phyloP scores from a whole-genome alignment of 2,329 filamentous ascomycete genomes.

The Endothia cerciana region DNA sequence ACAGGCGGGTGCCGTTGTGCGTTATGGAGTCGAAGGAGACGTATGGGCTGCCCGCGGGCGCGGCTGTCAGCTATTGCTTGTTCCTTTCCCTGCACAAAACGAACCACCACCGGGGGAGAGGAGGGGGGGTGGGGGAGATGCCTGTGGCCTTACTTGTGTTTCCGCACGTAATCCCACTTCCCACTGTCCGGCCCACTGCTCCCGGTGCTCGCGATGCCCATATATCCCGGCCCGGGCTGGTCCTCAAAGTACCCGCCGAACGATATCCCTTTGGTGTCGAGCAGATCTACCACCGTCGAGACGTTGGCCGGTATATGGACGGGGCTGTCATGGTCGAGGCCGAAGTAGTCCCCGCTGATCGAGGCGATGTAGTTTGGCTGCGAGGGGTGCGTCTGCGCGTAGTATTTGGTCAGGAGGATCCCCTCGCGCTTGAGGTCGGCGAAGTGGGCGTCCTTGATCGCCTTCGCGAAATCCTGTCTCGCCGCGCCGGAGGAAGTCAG shows the following conservation, averaged over 20 bases:
- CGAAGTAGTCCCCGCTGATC: conserved; percentile 69
- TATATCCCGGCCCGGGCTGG: conserved; percentile 50
- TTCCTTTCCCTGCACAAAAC: too few species aligned
- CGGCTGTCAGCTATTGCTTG: background rate
- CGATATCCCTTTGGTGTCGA: conserved; percentile 45
- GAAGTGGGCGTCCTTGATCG: conserved; percentile 45
- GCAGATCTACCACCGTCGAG: conserved; percentile 50
- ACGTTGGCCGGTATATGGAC: conserved; percentile 50
- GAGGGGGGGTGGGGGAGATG: too few species aligned
- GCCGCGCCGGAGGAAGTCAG: background rate
- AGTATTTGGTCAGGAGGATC: conserved; percentile 55
- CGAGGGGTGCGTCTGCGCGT: conserved; percentile 70
- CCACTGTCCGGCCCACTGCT: conserved; percentile 34
- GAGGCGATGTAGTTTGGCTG: conserved; percentile 77
- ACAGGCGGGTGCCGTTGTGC: conserved; percentile 50
- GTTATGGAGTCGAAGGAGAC: conserved; percentile 48
- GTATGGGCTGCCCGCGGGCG: conserved; percentile 40
- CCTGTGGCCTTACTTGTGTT: conserved; percentile 43
- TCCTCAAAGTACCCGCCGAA: conserved; percentile 54
- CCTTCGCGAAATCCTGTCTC: conserved; percentile 48
- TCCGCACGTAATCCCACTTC: conserved; percentile 46
- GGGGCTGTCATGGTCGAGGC: conserved; percentile 49
- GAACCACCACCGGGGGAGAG: too few species aligned
- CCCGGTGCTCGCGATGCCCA: conserved; percentile 46
- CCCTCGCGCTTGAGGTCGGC: conserved; percentile 46